A percentile compares a stretch with the other conserved stretches of the same genome.
Evolutionary conservation across 345 rosid species (phyloP).

Genomic region (Camelina neglecta): DNA sequence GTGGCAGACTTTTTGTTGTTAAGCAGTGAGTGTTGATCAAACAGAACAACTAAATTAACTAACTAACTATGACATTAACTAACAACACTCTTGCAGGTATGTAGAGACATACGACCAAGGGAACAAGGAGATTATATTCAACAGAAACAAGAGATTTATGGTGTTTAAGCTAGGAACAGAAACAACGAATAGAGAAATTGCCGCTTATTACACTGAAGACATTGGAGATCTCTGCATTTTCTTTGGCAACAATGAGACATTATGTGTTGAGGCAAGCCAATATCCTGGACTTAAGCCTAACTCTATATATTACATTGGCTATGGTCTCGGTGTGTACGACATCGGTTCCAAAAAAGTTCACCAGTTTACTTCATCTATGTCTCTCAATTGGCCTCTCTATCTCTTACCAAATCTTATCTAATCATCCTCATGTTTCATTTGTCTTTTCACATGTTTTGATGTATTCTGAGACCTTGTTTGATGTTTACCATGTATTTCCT

Average conservation of each 20-base stretch:
- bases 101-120: not conserved
- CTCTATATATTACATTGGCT: slow-evolving; percentile 6
- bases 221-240: slow-evolving; percentile 20
- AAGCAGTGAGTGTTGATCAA: not conserved
- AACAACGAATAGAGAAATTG: not conserved
- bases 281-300: slow-evolving; percentile 5
- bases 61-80: not conserved
- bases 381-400: not conserved
- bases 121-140: not conserved
- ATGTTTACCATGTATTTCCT: slow-evolving; percentile 5
- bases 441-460: not conserved
- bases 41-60: not conserved
- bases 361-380: slow-evolving; percentile 1
- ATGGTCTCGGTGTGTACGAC: not conserved
- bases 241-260: slow-evolving; percentile 7
- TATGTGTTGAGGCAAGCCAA: slow-evolving; percentile 10
- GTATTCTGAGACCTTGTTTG: not conserved
- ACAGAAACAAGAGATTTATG: slow-evolving; percentile 10
- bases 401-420: not conserved
- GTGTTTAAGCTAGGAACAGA: not conserved
- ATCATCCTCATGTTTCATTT: slow-evolving; percentile 1
- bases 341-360: not conserved
- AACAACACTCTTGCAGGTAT: not conserved
- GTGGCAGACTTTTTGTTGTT: not conserved
- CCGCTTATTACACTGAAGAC: not conserved